Evolutionary conservation across 208 protist genomes (phyloP).

Genomic region (Trichomonas tenax): DNA sequence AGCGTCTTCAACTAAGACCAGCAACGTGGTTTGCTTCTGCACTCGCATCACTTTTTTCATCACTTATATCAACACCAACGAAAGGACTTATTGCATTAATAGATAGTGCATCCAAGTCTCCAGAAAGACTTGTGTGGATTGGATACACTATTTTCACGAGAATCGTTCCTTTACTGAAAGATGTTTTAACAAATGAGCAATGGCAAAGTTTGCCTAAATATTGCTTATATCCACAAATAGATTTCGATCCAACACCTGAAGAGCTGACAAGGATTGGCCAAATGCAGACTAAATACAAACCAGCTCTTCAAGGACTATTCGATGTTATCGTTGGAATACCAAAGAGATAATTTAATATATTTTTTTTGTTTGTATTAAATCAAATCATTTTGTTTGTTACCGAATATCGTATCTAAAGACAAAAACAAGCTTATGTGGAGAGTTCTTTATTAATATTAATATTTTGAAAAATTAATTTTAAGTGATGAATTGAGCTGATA

Average conservation of each 20-base stretch:
- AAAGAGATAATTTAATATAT: neutral
- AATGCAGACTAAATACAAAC: neutral
- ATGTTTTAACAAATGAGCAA: neutral
- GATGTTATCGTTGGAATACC: neutral
- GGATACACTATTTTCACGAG: neutral
- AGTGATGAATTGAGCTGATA: too few species aligned
- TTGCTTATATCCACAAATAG: neutral
- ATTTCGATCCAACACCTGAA: neutral
- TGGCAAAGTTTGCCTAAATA: neutral
- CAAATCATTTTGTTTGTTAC: too few species aligned
- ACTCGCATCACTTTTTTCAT: neutral
- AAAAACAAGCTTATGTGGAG: too few species aligned
- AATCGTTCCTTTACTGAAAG: neutral
- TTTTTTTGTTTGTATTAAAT: too few species aligned
- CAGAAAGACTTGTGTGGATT: neutral
- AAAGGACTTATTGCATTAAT: neutral
- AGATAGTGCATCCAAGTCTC: neutral
- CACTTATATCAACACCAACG: neutral
- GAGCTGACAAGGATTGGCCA: neutral
- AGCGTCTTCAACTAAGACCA: neutral
- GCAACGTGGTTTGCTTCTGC: neutral
- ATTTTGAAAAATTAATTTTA: too few species aligned
- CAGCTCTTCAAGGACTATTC: neutral
- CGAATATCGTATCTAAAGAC: too few species aligned
- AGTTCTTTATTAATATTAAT: too few species aligned